Conservation (phyloP, 192 early-diverging fungal genomes). For the Radiomyces spectabilis region DNA sequence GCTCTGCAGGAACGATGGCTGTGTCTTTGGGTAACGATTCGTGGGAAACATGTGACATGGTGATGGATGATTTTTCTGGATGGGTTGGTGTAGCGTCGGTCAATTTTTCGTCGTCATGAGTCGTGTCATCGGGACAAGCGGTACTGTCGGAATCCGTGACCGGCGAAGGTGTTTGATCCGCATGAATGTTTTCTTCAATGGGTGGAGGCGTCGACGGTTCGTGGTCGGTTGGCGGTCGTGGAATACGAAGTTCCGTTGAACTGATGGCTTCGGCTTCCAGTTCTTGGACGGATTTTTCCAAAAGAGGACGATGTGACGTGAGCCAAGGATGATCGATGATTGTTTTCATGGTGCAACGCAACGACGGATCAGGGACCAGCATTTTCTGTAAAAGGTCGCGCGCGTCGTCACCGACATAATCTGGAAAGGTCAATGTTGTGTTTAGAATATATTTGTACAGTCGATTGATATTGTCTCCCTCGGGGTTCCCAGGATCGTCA, state of each 20-base stretch:
- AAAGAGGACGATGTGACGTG: conserved; percentile 9
- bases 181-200: background rate
- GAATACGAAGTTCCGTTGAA: conserved; percentile 6
- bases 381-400: conserved; percentile 80
- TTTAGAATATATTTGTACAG: conserved; percentile 80
- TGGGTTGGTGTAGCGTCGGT: background rate
- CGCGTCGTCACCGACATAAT: conserved; percentile 69
- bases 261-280: conserved; percentile 5
- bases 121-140: background rate
- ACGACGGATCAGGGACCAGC: conserved; percentile 83
- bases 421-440: conserved; percentile 79
- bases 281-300: conserved; percentile 8
- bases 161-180: background rate
- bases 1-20: too few species aligned
- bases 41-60: background rate
- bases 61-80: background rate
- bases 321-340: conserved; percentile 67
- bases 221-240: background rate
- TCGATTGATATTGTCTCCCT: conserved; percentile 84
- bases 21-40: too few species aligned
- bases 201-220: background rate
- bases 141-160: background rate
- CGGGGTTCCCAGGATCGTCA: conserved; percentile 84
- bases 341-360: conserved; percentile 62
- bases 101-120: background rate